Percentiles rank a stretch among this genome's conserved stretches.
Conservation (phyloP, 352 stramenopile species). For the Blastocystis sp. region DNA sequence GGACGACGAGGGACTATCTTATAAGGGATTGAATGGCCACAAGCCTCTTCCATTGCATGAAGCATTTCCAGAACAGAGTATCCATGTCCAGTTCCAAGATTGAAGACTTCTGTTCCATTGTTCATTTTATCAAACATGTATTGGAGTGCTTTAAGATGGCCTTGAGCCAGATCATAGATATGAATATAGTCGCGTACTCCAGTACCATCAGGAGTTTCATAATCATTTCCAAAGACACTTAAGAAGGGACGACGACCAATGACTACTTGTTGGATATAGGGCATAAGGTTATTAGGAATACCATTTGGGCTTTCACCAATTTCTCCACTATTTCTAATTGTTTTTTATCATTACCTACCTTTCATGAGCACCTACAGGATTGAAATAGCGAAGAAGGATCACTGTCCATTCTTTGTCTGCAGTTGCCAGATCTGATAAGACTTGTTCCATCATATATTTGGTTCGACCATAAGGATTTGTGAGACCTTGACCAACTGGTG, state of each 20-base stretch:
- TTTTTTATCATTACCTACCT: conserved; percentile 65
- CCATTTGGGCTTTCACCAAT: conserved; percentile 81
- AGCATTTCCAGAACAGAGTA: conserved; percentile 78
- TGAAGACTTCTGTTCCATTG: conserved; percentile 71
- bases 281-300: conserved; percentile 83
- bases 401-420: conserved; percentile 69
- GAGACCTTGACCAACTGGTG: conserved; percentile 48
- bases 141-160: conserved; percentile 74
- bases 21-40: conserved; percentile 69
- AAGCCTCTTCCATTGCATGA: conserved; percentile 75
- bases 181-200: conserved; percentile 84
- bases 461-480: conserved; percentile 78
- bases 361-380: conserved; percentile 78
- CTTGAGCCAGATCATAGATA: conserved; percentile 78
- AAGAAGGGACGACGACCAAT: conserved; percentile 74
- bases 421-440: conserved; percentile 71
- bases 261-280: conserved; percentile 78
- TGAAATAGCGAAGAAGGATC: conserved; percentile 80
- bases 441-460: conserved; percentile 84
- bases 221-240: conserved; percentile 81
- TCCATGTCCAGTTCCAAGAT: conserved; percentile 76
- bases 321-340: background rate
- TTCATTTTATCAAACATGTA: conserved; percentile 66
- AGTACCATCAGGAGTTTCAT: conserved; percentile 78
- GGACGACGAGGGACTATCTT: conserved; percentile 67